A percentile compares a stretch with the other conserved stretches of the same genome.
Evolutionary conservation across 2,329 filamentous ascomycete species (phyloP).

Genomic region (Diaporthe sp.): DNA sequence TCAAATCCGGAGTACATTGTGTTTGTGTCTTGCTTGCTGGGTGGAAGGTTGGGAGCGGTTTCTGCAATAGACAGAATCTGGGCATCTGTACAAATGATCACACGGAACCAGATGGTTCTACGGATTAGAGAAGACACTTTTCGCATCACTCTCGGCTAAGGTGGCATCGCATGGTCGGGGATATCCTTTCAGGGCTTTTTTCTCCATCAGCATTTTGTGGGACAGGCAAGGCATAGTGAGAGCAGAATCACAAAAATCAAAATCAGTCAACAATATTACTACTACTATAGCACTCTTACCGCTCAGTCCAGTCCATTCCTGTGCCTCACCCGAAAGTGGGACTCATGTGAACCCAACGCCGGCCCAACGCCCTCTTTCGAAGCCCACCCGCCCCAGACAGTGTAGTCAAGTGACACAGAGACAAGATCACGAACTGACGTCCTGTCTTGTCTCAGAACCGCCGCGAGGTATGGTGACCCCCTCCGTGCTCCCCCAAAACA

Average conservation of each 20-base stretch:
- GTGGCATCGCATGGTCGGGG: background rate
- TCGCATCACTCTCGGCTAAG: background rate
- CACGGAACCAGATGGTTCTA: background rate
- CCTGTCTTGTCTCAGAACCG: constrained; percentile 15
- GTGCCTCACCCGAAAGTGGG: background rate
- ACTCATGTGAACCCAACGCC: constrained; percentile 2
- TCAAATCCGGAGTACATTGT: constrained; percentile 11
- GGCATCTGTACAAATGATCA: constrained; percentile 6
- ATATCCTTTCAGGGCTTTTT: constrained; percentile 19
- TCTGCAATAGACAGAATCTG: constrained; percentile 29
- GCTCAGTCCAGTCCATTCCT: background rate
- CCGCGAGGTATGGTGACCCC: background rate
- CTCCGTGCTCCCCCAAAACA: background rate
- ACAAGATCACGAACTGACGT: constrained; percentile 22
- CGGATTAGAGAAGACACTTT: constrained; percentile 17
- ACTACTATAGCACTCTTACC: background rate
- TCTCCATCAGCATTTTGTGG: constrained; percentile 5
- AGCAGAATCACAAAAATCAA: background rate
- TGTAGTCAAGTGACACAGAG: constrained; percentile 12
- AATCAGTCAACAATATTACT: background rate
- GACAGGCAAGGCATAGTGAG: background rate
- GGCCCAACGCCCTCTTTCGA: background rate
- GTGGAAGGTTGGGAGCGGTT: constrained; percentile 1
- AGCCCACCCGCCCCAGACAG: background rate
- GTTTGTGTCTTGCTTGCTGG: background rate